Evolutionary conservation across 1,284 basidiomycete genomes (phyloP), one percentile per base, ranked within the genome.

Genomic region (Sphaerobolus stellatus): DNA sequence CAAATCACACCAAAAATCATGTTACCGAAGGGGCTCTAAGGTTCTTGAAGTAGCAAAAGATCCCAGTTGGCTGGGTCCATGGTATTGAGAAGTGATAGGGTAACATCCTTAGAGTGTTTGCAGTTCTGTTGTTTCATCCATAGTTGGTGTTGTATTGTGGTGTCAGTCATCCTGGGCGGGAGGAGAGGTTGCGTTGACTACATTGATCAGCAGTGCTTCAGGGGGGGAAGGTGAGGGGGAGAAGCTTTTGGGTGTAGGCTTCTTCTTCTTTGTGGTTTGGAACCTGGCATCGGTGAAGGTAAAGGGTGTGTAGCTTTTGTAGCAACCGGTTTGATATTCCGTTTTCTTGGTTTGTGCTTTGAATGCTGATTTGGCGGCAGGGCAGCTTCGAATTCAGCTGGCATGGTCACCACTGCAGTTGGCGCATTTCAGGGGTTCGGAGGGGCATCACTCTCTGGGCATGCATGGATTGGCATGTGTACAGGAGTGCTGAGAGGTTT

Each of bases 81-180:
- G 41, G 58, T 2, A 53, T 64, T 18, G 25, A 70, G 57, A 49
- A 72, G 3, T 29, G 54, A 53, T 43, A 53, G 27, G 2, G 16
- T 24, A 8, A 49, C 8, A 0, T 69, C 70, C 20, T 64, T 67
- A 52, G 67, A 68, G 9, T 65, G 27, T 8, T 18, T 24, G 24
- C 44, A 46, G 44, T 64, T 61, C 16, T 66, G 64, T 49, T 71
- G 68, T 61, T 61, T 65, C 16, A 71, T 63, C n/a, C 25, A 8
- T 6, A 46, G 24, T 6, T 46, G 8, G 5, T 27, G 44, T 18
- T 25, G 44, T 13, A 16, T 14, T 14, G 27, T 43, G 11, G 22
- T 16, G 24, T 20, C 27, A 25, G 44, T 13, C 24, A 11, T 18
- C 11, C 18, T 34, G 11, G n/a, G 11, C 11, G 33, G n/a, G 11